Percentiles rank a stretch among this genome's conserved stretches.
Conservation (phyloP, 2,329 filamentous ascomycete genomes). For the Esteya vermicola region DNA sequence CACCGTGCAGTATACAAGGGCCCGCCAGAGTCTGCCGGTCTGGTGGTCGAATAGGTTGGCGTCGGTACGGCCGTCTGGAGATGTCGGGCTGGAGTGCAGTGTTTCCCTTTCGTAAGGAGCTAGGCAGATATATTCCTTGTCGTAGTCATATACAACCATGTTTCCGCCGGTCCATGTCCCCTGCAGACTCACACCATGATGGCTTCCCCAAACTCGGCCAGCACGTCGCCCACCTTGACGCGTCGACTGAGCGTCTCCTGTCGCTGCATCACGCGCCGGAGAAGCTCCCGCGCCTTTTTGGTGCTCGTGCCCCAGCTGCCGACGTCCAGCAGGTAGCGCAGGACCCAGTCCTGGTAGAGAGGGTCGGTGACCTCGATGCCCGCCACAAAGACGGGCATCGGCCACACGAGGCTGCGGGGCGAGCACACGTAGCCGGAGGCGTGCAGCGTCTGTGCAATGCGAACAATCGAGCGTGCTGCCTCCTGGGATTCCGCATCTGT, state of each 20-base stretch:
- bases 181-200: slow-evolving; percentile 3
- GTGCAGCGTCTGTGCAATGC: slow-evolving; percentile 4
- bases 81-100: too few relatives aligned
- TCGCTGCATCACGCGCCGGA: slow-evolving; percentile 3
- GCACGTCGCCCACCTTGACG: slow-evolving; percentile 3
- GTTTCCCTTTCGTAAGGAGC: too few relatives aligned
- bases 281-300: slow-evolving; percentile 1
- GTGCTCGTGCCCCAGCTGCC: slow-evolving; percentile 7
- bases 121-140: too few relatives aligned
- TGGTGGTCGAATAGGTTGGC: too few relatives aligned
- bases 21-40: slow-evolving; percentile 1
- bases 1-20: slow-evolving; percentile 1
- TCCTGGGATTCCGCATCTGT: slow-evolving; percentile 7
- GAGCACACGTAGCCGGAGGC: background rate
- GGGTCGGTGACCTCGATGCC: slow-evolving; percentile 13
- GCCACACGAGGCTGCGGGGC: slow-evolving; percentile 9
- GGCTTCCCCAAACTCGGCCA: slow-evolving; percentile 3
- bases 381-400: slow-evolving; percentile 11
- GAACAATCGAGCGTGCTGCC: slow-evolving; percentile 3
- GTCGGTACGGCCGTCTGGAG: too few relatives aligned
- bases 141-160: too few relatives aligned
- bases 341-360: slow-evolving; percentile 12
- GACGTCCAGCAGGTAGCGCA: slow-evolving; percentile 4
- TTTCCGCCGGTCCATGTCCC: too few relatives aligned
- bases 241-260: slow-evolving; percentile 1